Evolutionary conservation across 2,329 filamentous ascomycete species (phyloP), one percentile per base, ranked within the genome.

Genomic region (Emydomyces testavorans): DNA sequence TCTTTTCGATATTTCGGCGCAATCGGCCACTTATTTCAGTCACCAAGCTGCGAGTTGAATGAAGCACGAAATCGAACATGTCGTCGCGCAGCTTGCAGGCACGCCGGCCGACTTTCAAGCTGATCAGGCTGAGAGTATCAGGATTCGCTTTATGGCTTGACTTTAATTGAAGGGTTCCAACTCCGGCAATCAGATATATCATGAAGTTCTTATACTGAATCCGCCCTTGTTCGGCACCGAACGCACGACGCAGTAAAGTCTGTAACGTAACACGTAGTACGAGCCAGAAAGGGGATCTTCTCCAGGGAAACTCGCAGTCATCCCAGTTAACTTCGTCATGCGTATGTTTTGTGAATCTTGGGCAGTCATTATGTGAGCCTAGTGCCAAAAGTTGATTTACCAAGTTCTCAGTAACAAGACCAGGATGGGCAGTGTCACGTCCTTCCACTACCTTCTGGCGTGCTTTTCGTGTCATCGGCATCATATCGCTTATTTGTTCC

Each of bases 211-310:
- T 80, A 61, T 78, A 80, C 29, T 52, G 40, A 5, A 35, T 34
- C 11, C 51, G 40, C 6, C 42, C 48, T 28, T 56, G 38, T 13
- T 49, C 38, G 7, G 37, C 32, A 3, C 48, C 34, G 28, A 54
- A 55, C n/a, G 21, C 40, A n/a, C 44, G 52, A 36, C 46, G 43
- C 7, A 63, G 52, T 6, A 55, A 8, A 11, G 15, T 34, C 26
- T 80, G 75, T 1, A 78, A 51, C 0, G 67, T 58, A 2, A 78
- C 74, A 0, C 75, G 70, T 3, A 79, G 48, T 0, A 78, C 61
- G 0, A 79, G 62, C 74, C 74, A 80, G 0, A 71, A 45, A 0
- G 75, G 64, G 6, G 75, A 78, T 34, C 71, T 59, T 16, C 69
- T 61, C 76, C 75, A 79, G 0, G 71, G 71, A 48, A 54, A 46